These are phyloP conservation scores for Pleurotus giganteus DNA, from an alignment of 768 basidiomycete species.

Conservation along the genomic window DNA sequence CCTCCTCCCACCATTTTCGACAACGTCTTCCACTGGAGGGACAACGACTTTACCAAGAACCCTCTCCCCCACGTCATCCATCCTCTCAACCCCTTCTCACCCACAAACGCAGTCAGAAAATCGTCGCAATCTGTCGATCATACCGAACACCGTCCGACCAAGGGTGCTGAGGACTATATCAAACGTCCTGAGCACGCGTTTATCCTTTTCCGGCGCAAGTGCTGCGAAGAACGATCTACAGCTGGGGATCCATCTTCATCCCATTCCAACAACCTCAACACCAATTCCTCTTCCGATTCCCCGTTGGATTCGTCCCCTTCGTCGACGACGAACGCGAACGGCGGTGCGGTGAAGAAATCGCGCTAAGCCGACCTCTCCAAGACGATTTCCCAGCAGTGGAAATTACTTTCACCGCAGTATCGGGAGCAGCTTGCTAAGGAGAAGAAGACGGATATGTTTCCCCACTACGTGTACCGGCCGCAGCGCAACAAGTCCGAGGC, in stretches of 20 bases:
- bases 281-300: neutral
- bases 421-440: conserved; percentile 80
- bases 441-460: conserved; percentile 76
- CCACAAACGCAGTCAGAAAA: conserved; percentile 55
- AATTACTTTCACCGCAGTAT: conserved; percentile 53
- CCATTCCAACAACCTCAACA: no score
- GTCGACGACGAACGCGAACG: no score
- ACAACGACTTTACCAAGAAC: conserved; percentile 32
- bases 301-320: conserved; percentile 11
- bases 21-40: no score
- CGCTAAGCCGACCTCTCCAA: conserved; percentile 79
- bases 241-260: no score
- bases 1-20: no score
- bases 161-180: conserved; percentile 82
- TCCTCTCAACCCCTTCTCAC: conserved; percentile 35
- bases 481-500: conserved; percentile 62
- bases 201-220: conserved; percentile 79
- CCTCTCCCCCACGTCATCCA: conserved; percentile 42
- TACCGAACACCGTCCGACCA: conserved; percentile 56
- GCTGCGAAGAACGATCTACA: conserved; percentile 71
- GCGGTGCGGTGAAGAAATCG: conserved; percentile 79
- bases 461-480: conserved; percentile 77
- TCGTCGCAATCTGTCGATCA: conserved; percentile 44
- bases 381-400: conserved; percentile 82
- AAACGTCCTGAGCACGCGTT: conserved; percentile 85